Percentiles rank a stretch among this genome's conserved stretches.
These are phyloP conservation scores for Cordyceps cateniannulata DNA, from an alignment of 2,329 filamentous ascomycete genomes.

Conservation along the genomic window DNA sequence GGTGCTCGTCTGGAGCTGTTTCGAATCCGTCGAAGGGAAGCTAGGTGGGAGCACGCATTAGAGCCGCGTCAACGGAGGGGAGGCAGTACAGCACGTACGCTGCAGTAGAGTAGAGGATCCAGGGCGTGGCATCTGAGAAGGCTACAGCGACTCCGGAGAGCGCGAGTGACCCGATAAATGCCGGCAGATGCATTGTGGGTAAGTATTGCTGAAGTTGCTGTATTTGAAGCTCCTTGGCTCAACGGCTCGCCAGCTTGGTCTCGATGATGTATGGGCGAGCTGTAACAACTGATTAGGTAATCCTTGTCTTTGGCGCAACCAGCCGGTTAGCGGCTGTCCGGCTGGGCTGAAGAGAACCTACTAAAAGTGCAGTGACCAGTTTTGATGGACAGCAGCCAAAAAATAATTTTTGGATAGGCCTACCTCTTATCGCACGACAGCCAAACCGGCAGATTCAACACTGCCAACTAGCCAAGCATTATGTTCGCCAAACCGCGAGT, in stretches of 20 bases:
- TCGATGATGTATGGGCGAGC: background rate
- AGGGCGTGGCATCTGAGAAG: constrained; percentile 82
- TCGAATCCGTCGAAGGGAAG: constrained; percentile 24
- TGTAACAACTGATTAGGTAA: constrained; percentile 6
- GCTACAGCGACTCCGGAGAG: constrained; percentile 57
- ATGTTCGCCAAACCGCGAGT: constrained; percentile 53
- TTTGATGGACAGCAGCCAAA: background rate
- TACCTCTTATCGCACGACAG: background rate
- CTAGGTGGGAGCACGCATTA: constrained; percentile 12
- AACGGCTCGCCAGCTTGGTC: background rate
- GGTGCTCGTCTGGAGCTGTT: constrained; percentile 44
- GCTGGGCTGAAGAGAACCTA: constrained; percentile 13
- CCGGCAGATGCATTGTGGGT: constrained; percentile 48
- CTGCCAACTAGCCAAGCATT: background rate
- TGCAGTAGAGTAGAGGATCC: constrained; percentile 79
- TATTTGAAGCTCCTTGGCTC: background rate
- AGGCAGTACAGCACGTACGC: constrained; percentile 50
- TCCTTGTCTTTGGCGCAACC: constrained; percentile 1
- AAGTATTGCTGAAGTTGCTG: constrained; percentile 16
- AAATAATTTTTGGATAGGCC: constrained; percentile 8
- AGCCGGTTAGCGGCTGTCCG: constrained; percentile 21
- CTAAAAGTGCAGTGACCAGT: background rate
- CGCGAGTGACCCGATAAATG: constrained; percentile 44
- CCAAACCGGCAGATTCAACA: background rate
- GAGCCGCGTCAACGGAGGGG: background rate